phyloP scores from a whole-genome alignment of 2,329 filamentous ascomycete species.

The Graphilbum fragrans region DNA sequence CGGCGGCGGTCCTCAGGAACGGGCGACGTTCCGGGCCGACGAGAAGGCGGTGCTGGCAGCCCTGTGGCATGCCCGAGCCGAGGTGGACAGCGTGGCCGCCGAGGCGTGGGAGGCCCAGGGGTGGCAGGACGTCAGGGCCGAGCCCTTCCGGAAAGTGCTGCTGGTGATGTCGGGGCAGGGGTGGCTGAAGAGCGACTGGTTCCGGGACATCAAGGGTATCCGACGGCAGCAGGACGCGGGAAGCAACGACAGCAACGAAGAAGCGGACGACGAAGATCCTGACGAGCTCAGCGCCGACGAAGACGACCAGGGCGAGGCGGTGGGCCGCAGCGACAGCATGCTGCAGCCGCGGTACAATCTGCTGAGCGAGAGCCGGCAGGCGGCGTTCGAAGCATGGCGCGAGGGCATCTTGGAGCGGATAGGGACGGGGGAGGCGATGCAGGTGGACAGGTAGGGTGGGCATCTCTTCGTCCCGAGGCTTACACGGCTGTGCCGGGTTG shows the following conservation, averaged over 20 bases:
- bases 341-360: slow-evolving; percentile 65
- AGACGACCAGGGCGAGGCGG: slow-evolving; percentile 12
- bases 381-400: slow-evolving; percentile 55
- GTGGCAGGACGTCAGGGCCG: slow-evolving; percentile 34
- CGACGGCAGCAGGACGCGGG: slow-evolving; percentile 17
- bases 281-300: slow-evolving; percentile 18
- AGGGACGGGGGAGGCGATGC: slow-evolving; percentile 4
- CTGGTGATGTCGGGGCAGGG: slow-evolving; percentile 40
- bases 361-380: slow-evolving; percentile 48
- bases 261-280: slow-evolving; percentile 20
- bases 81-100: slow-evolving; percentile 13
- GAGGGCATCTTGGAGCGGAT: slow-evolving; percentile 44
- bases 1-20: slow-evolving; percentile 11
- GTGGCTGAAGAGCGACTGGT: slow-evolving; percentile 56
- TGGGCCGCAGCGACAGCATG: slow-evolving; percentile 52
- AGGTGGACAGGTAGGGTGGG: not conserved
- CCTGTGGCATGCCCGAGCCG: slow-evolving; percentile 15
- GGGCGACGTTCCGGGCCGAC: slow-evolving; percentile 30
- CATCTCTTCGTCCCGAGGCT: no score
- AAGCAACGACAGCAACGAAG: slow-evolving; percentile 17
- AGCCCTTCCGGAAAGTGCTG: slow-evolving; percentile 51
- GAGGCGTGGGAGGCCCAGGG: slow-evolving; percentile 35
- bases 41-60: slow-evolving; percentile 34
- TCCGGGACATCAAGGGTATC: slow-evolving; percentile 43
- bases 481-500: no score